A percentile compares a stretch with the other conserved stretches of the same genome.
Evolutionary conservation across 306 rosid species (phyloP).

Genomic region (Morella rubra): DNA sequence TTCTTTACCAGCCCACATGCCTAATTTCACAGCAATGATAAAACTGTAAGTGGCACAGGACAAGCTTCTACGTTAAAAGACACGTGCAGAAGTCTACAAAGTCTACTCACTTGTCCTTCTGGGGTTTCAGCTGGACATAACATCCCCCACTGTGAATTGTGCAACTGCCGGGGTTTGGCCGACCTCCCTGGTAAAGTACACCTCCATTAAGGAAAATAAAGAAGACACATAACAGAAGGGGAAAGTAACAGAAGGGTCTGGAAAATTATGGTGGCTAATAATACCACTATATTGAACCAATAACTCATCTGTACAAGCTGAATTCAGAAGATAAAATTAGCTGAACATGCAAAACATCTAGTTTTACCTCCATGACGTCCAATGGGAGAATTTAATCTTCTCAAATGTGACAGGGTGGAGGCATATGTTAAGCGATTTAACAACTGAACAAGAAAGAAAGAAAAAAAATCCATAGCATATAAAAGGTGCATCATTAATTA

Average conservation of each 20-base stretch:
- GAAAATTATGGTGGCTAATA: background rate
- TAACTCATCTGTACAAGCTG: conserved; percentile 12
- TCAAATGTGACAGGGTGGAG: conserved; percentile 89
- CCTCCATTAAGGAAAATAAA: conserved; percentile 13
- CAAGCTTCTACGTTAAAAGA: conserved; percentile 7
- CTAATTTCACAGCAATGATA: conserved; percentile 44
- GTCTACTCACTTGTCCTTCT: conserved; percentile 84
- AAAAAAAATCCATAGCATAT: background rate
- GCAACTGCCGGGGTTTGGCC: conserved; percentile 96
- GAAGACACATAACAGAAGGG: background rate
- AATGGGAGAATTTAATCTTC: conserved; percentile 94
- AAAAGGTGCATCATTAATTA: background rate
- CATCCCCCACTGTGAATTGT: conserved; percentile 99
- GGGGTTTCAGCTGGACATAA: conserved; percentile 99
- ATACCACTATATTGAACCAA: conserved; percentile 5
- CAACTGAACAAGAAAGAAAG: conserved; percentile 46
- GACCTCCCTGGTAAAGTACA: conserved; percentile 63
- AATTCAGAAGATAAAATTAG: background rate
- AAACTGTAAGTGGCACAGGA: conserved; percentile 23
- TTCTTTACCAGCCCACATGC: conserved; percentile 98
- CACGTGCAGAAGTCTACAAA: conserved; percentile 11
- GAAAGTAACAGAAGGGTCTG: background rate
- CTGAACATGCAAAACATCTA: background rate
- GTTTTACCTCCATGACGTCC: conserved; percentile 95
- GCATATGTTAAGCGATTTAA: conserved; percentile 94